Evolutionary conservation across 768 basidiomycete genomes (phyloP).

Genomic region (Lyophyllum decastes): DNA sequence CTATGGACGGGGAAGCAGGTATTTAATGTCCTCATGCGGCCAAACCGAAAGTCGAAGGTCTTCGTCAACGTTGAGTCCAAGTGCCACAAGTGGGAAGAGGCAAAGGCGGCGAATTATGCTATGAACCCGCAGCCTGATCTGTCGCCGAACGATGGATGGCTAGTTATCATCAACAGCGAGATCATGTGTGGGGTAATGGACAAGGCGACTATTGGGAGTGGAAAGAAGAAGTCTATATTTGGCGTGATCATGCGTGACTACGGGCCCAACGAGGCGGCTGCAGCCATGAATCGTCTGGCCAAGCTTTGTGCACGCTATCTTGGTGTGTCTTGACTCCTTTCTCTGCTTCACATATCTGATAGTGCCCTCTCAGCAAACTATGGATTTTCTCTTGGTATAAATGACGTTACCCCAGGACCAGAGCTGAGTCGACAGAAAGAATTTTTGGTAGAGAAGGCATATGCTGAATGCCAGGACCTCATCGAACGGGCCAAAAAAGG

Average conservation of each 20-base stretch:
- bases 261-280: slow-evolving; percentile 90
- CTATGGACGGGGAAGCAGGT: slow-evolving; percentile 99
- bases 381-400: slow-evolving; percentile 97
- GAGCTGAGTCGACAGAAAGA: slow-evolving; percentile 82
- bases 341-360: slow-evolving; percentile 2
- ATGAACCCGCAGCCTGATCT: slow-evolving; percentile 77
- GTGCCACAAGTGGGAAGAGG: slow-evolving; percentile 87
- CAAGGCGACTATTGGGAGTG: slow-evolving; percentile 95
- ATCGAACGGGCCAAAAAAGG: slow-evolving; percentile 92
- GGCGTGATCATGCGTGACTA: slow-evolving; percentile 98
- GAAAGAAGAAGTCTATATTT: slow-evolving; percentile 99
- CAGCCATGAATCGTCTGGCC: slow-evolving; percentile 94
- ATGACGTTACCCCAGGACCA: slow-evolving; percentile 96
- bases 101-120: slow-evolving; percentile 63
- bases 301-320: slow-evolving; percentile 95
- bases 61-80: slow-evolving; percentile 95
- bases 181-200: slow-evolving; percentile 99
- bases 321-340: slow-evolving; percentile 45
- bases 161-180: slow-evolving; percentile 96
- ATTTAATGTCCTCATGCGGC: slow-evolving; percentile 96
- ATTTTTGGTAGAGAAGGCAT: slow-evolving; percentile 82
- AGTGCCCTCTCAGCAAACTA: slow-evolving; percentile 73
- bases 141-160: slow-evolving; percentile 96
- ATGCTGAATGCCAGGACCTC: slow-evolving; percentile 81
- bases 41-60: slow-evolving; percentile 80